Evolutionary conservation across 2,329 filamentous ascomycete genomes (phyloP), one percentile per base, ranked within the genome.

Genomic region (Laburnicola sp.): DNA sequence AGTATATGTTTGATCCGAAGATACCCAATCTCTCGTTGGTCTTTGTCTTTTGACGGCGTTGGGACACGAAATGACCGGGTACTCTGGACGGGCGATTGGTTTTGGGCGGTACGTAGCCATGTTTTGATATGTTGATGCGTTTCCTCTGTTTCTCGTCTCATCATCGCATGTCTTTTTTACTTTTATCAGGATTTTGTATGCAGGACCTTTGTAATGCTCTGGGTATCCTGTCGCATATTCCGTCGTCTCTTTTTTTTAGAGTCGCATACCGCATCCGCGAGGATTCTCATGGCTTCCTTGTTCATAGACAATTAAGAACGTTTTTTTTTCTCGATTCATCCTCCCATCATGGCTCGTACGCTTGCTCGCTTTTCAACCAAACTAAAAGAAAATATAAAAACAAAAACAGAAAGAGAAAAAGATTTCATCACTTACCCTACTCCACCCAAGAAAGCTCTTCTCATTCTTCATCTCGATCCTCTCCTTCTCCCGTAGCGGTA

Each of bases 401-500:
- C 5, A 35, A 30, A 6, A 30, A 30, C 10, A 30, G 10, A 30
- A 30, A 30, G 6, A 48, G 41, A 37, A 37, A 16, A 48, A 16
- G 16, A 16, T 16, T 16, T 16, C 16, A 16, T 16, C 16, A 74
- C 73, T 68, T 54, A 77, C 75, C 59, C 72, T 66, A 58, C 73
- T 75, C 67, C 77, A 78, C 0, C 77, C 77, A 51, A 79, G 50
- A 58, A 79, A 79, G 45, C 74, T 77, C 58, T 66, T 71, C 58
- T 75, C 56, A 50, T 79, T 77, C 74, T 77, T 78, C 78, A 80
- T 80, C 62, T 79, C 77, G 46, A 80, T 78, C 36, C 50, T 67
- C 50, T 82, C 85, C 83, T 96, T 95, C 72, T 94, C 89, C 59
- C 87, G 84, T 54, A 77, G 68, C 1, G 89, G 86, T 49, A 95